Evolutionary conservation across 352 stramenopile species (phyloP).

Genomic region (Poterioochromonas sp.): DNA sequence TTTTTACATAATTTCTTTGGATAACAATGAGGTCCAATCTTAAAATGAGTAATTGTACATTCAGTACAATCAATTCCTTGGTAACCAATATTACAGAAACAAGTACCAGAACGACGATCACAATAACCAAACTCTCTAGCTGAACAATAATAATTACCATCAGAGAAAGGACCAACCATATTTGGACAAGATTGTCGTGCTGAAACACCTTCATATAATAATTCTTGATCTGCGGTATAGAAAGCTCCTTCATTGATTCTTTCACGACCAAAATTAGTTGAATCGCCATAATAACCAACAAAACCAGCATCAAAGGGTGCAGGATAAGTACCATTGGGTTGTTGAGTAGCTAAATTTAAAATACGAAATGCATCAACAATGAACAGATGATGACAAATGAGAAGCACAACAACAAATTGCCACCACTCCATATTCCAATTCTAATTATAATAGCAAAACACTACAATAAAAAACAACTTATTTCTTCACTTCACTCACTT

Average conservation of each 20-base stretch:
- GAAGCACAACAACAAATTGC: too few species aligned
- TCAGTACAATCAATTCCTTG: conserved; percentile 70
- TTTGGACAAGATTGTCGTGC: conserved; percentile 46
- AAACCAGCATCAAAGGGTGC: conserved; percentile 65
- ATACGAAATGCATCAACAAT: background rate
- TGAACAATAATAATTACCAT: conserved; percentile 79
- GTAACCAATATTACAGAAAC: conserved; percentile 86
- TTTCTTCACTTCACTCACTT: too few species aligned
- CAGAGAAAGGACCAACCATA: conserved; percentile 64
- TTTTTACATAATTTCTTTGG: conserved; percentile 73
- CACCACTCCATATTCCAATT: too few species aligned
- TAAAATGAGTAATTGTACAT: conserved; percentile 75
- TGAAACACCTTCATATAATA: conserved; percentile 52
- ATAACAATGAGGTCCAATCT: conserved; percentile 67
- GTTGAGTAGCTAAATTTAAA: background rate
- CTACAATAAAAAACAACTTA: too few species aligned
- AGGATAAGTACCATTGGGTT: conserved; percentile 46
- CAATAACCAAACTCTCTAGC: conserved; percentile 82
- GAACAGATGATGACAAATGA: background rate
- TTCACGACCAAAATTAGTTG: conserved; percentile 54
- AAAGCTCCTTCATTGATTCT: conserved; percentile 69
- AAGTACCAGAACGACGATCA: conserved; percentile 77
- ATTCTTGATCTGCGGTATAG: conserved; percentile 57
- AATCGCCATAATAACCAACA: conserved; percentile 69
- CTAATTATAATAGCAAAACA: too few species aligned